Percentiles rank a stretch among this genome's conserved stretches.
phyloP scores from a whole-genome alignment of 192 early-diverging fungal species.

The Podochytrium sp. region DNA sequence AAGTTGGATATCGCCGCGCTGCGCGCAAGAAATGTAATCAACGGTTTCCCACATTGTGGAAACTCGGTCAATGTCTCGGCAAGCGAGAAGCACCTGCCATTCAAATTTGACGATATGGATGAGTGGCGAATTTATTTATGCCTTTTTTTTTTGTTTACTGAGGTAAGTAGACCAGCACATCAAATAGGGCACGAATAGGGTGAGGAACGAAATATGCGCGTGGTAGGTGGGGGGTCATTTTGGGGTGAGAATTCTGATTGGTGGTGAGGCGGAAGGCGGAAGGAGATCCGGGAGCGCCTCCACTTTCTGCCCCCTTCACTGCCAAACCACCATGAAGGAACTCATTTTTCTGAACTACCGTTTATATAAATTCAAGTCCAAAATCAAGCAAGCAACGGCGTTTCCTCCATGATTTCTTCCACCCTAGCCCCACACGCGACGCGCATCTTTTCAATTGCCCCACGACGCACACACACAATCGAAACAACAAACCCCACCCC shows the following conservation, averaged over 20 bases:
- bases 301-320: no score
- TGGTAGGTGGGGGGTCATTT: no score
- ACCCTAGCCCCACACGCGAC: neutral
- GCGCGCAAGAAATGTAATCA: slow-evolving; percentile 12
- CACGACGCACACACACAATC: neutral
- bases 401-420: neutral
- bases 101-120: no score
- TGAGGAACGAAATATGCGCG: neutral
- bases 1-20: neutral
- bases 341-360: no score
- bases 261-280: no score
- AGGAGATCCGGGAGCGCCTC: no score
- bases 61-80: neutral
- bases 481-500: neutral
- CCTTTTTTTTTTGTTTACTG: no score
- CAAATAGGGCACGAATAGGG: neutral
- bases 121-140: no score
- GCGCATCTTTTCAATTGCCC: neutral
- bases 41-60: neutral
- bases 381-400: slow-evolving; percentile 7
- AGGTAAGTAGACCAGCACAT: neutral
- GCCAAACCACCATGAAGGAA: no score
- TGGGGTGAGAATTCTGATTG: no score
- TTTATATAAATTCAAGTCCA: no score
- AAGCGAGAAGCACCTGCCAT: neutral